Evolutionary conservation across 164 flowering plant species (phyloP), one percentile per base, ranked within the genome.

Genomic region (Umbilicus rupestris): DNA sequence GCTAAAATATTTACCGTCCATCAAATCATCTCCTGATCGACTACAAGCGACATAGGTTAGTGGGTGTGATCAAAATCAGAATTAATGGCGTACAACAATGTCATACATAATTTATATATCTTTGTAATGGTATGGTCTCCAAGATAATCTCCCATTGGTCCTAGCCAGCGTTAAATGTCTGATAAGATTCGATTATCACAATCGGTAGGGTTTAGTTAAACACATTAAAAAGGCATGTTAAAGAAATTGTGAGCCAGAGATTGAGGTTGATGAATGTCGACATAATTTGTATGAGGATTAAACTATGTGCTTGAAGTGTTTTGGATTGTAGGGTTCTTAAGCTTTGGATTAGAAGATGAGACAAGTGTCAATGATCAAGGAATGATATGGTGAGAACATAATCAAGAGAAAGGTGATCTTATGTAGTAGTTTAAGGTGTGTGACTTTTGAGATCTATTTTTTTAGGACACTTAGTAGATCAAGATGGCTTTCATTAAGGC

Each of bases 81-180:
- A 33, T 33, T 6, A 33, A 33, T 33, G 37, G 37, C 6, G 37
- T 33, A 33, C 3, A 2, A 33, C 6, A 33, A 6, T 33, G 3
- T 33, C 37, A 33, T 33, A 2, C 37, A 33, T 26, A 24, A 10
- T 52, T 2, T 52, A 26, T 52, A 28, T 5, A 3, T n/a, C 6
- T 49, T n/a, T 24, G 55, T 20, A 26, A 52, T 8, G 9, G 7
- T 9, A n/a, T 10, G 7, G 59, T 35, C 69, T 72, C 57, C 67
- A 57, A 33, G 3, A 62, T 63, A 12, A 62, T 7, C 65, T 62
- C 11, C 66, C 41, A 75, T 75, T 73, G 80, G 81, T 8, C 35
- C 6, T 44, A 47, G 52, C 45, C 75, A 79, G 74, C 66, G 77
- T 79, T 78, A 75, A 46, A 29, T 6, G 59, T 64, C 80, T 76